Conservation (phyloP, 257 asterid genomes). For the Gardenia jasminoides region DNA sequence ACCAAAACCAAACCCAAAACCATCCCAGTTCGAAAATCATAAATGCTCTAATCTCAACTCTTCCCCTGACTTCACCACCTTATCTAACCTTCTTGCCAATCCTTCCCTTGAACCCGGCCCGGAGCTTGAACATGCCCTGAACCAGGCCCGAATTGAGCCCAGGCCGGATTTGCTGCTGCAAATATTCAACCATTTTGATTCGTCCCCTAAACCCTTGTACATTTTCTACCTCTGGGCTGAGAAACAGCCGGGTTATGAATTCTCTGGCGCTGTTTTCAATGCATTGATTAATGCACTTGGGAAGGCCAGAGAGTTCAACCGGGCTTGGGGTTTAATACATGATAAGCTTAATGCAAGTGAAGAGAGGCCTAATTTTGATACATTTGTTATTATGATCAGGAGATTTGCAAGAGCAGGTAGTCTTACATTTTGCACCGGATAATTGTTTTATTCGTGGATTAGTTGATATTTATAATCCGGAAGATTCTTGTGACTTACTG, state of each 20-base stretch:
- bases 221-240: slow-evolving; percentile 67
- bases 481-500: background rate
- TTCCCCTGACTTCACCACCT: slow-evolving; percentile 34
- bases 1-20: slow-evolving; percentile 20
- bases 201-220: slow-evolving; percentile 63
- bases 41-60: background rate
- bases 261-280: slow-evolving; percentile 50
- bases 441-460: background rate
- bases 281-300: slow-evolving; percentile 64
- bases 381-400: slow-evolving; percentile 68
- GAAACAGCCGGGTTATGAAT: slow-evolving; percentile 46
- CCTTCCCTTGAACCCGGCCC: slow-evolving; percentile 47
- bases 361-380: slow-evolving; percentile 47
- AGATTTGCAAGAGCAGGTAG: slow-evolving; percentile 79
- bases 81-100: slow-evolving; percentile 43
- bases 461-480: background rate
- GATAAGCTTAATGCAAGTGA: slow-evolving; percentile 33
- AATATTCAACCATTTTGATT: slow-evolving; percentile 53
- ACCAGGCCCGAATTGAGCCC: slow-evolving; percentile 36
- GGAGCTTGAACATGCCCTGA: slow-evolving; percentile 57
- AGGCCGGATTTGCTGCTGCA: slow-evolving; percentile 41
- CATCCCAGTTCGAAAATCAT: slow-evolving; percentile 30
- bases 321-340: slow-evolving; percentile 69
- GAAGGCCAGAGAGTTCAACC: slow-evolving; percentile 69
- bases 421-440: background rate